Percentiles rank a stretch among this genome's conserved stretches.
phyloP scores from a whole-genome alignment of 768 basidiomycete genomes.

The Tricholoma saponaceum region DNA sequence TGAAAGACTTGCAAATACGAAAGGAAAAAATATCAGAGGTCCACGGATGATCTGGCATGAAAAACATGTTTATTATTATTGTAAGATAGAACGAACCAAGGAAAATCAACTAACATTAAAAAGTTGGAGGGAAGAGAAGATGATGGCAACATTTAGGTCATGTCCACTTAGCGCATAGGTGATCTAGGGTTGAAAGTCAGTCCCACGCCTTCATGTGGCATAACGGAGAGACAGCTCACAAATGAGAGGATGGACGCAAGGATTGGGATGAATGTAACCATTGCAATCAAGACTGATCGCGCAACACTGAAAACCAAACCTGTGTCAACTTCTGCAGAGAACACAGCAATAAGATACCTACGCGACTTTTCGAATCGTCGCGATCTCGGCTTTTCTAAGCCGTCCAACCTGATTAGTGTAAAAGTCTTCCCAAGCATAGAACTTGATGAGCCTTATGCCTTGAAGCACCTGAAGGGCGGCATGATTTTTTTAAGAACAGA shows the following conservation, averaged over 20 bases:
- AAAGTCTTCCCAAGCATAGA: conserved; percentile 57
- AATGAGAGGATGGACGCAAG: conserved; percentile 48
- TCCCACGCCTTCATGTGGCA: neutral
- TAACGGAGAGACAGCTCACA: conserved; percentile 28
- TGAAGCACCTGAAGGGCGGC: conserved; percentile 43
- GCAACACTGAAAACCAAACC: conserved; percentile 26
- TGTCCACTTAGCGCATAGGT: conserved; percentile 60
- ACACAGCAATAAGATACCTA: conserved; percentile 17
- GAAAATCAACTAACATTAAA: conserved; percentile 42
- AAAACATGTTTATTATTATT: neutral
- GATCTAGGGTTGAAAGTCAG: conserved; percentile 34
- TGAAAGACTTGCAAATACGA: conserved; percentile 43
- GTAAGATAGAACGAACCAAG: neutral
- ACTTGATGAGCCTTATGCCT: conserved; percentile 63
- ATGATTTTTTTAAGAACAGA: neutral
- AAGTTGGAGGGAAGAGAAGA: conserved; percentile 55
- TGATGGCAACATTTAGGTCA: conserved; percentile 45
- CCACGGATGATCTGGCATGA: conserved; percentile 48
- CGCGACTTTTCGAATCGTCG: conserved; percentile 34
- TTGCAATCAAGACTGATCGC: conserved; percentile 33
- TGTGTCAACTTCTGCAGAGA: neutral
- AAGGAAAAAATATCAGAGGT: conserved; percentile 54
- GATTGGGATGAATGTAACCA: conserved; percentile 48
- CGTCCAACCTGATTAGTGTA: conserved; percentile 39
- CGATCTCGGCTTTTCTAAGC: conserved; percentile 36